A percentile compares a stretch with the other conserved stretches of the same genome.
Conservation (phyloP, 1,284 basidiomycete species). For the Hemileccinum hortonii region DNA sequence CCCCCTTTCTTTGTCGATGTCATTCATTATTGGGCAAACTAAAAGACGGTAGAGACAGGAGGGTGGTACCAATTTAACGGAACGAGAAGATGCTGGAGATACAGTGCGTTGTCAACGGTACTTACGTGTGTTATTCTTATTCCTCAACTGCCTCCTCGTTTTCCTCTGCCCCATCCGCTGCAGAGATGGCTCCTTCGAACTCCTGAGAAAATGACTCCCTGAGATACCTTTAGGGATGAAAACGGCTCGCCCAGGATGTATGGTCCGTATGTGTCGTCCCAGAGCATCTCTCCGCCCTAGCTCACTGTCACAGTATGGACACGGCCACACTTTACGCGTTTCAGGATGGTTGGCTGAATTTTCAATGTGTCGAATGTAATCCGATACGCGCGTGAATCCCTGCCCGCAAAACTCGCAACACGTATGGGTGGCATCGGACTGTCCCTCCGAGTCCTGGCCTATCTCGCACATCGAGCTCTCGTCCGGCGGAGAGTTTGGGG, state of each 20-base stretch:
- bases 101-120: not conserved
- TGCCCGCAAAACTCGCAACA: constrained; percentile 19
- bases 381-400: constrained; percentile 22
- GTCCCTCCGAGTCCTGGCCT: not conserved
- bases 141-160: constrained; percentile 10
- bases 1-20: not conserved
- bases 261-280: constrained; percentile 18
- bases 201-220: not conserved
- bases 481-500: not conserved
- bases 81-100: not conserved
- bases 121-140: constrained; percentile 7
- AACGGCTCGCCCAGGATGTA: constrained; percentile 12
- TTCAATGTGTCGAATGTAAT: constrained; percentile 22
- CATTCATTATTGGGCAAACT: not conserved
- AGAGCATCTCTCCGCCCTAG: constrained; percentile 28
- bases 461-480: not conserved
- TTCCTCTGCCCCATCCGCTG: constrained; percentile 11
- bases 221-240: constrained; percentile 2
- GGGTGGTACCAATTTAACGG: not conserved
- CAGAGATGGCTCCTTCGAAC: not conserved
- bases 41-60: not conserved
- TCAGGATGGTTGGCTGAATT: constrained; percentile 28
- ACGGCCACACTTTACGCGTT: constrained; percentile 29
- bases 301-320: constrained; percentile 14
- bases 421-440: constrained; percentile 2